A percentile compares a stretch with the other conserved stretches of the same genome.
phyloP scores from a whole-genome alignment of 2,329 filamentous ascomycete species.

The Colletotrichum limetticola region DNA sequence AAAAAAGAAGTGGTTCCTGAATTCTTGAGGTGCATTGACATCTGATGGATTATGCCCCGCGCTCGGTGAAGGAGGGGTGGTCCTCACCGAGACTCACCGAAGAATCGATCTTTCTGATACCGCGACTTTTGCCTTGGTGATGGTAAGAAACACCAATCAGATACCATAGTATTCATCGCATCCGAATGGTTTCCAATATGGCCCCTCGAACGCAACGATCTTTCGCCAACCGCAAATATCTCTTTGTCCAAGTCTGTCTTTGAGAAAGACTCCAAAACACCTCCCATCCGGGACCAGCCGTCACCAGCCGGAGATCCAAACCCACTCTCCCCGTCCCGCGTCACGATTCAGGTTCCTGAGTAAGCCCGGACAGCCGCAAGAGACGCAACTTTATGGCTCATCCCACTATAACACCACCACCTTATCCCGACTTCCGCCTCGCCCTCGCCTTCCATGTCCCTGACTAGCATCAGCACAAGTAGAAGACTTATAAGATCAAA shows the following conservation, averaged over 20 bases:
- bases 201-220: too few relatives aligned
- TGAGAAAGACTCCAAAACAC: too few relatives aligned
- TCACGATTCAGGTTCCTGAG: conserved; percentile 27
- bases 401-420: conserved; percentile 30
- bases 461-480: conserved; percentile 5
- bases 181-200: too few relatives aligned
- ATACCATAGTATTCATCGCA: too few relatives aligned
- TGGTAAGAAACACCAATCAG: too few relatives aligned
- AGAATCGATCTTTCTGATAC: too few relatives aligned
- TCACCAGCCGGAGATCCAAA: background rate
- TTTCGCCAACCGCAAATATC: background rate
- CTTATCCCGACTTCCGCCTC: background rate
- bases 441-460: conserved; percentile 13
- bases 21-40: background rate
- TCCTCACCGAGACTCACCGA: background rate
- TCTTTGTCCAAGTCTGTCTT: background rate
- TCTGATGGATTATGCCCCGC: background rate
- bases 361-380: conserved; percentile 22
- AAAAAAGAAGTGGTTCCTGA: conserved; percentile 20
- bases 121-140: too few relatives aligned
- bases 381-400: conserved; percentile 26
- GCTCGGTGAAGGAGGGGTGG: conserved; percentile 16
- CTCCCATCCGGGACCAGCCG: conserved; percentile 1
- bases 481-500: conserved; percentile 21
- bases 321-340: background rate